Percentiles rank a stretch among this genome's conserved stretches.
These are phyloP conservation scores for Chamaenerion angustifolium DNA, from an alignment of 345 rosid genomes.

Conservation along the genomic window DNA sequence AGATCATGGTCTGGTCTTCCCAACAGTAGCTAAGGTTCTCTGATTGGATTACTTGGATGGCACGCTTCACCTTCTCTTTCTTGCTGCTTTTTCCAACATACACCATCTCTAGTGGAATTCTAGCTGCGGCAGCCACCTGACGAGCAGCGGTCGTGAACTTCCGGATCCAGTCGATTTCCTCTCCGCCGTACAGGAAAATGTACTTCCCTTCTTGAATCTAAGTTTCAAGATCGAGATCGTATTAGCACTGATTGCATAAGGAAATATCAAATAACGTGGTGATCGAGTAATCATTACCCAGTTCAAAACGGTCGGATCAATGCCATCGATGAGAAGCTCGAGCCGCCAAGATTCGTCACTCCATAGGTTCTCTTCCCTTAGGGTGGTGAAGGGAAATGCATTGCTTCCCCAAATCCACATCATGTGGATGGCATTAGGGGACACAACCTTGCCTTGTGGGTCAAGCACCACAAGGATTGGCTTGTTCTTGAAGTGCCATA, in stretches of 20 bases:
- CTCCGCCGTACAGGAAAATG: conserved; percentile 9
- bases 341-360: conserved; percentile 10
- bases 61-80: conserved; percentile 1
- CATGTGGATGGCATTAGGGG: conserved; percentile 71
- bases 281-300: conserved; percentile 2
- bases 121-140: too few relatives aligned
- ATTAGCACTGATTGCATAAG: too few relatives aligned
- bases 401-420: conserved; percentile 62
- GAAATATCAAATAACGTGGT: too few relatives aligned
- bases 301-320: conserved; percentile 1
- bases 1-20: background rate
- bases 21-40: conserved; percentile 1
- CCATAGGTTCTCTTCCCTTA: conserved; percentile 48
- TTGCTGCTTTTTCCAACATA: conserved; percentile 4
- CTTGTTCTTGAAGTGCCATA: conserved; percentile 54
- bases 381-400: conserved; percentile 66
- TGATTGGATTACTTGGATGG: conserved; percentile 2
- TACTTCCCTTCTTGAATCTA: conserved; percentile 8
- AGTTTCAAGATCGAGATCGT: too few relatives aligned
- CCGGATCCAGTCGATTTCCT: conserved; percentile 5
- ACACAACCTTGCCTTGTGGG: conserved; percentile 59
- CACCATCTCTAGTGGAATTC: too few relatives aligned
- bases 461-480: conserved; percentile 65
- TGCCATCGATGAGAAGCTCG: conserved; percentile 8
- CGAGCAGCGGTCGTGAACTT: background rate